phyloP scores from a whole-genome alignment of 2,329 filamentous ascomycete genomes.

The Paraconiothyrium sp. region DNA sequence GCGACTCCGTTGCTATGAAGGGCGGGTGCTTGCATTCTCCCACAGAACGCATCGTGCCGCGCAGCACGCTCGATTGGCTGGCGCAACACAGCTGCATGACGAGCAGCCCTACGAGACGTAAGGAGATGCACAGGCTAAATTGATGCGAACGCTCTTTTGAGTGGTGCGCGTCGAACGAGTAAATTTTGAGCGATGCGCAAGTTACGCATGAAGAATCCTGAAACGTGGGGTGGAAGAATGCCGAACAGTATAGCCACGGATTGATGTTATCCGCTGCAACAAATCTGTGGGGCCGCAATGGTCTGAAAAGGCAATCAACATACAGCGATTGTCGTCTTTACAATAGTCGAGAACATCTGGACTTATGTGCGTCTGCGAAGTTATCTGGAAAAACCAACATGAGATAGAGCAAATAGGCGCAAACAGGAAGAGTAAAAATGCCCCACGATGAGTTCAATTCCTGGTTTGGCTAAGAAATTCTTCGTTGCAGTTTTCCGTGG shows the following conservation, averaged over 20 bases:
- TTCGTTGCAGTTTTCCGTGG: no score
- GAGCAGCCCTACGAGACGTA: background rate
- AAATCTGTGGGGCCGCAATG: background rate
- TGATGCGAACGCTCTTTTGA: background rate
- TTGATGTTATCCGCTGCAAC: background rate
- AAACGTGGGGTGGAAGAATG: conserved; percentile 23
- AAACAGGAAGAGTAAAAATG: no score
- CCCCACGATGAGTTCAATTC: no score
- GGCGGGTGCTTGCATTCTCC: background rate
- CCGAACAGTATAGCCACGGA: background rate
- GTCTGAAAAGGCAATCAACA: background rate
- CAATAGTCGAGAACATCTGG: no score
- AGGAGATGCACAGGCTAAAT: background rate
- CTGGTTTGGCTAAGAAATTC: no score
- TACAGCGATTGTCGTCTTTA: no score
- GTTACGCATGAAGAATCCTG: conserved; percentile 19
- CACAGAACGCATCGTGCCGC: background rate
- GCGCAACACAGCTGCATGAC: background rate
- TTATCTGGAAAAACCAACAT: no score
- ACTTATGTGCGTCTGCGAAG: no score
- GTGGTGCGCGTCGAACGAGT: background rate
- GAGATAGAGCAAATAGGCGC: no score
- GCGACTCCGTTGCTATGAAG: background rate
- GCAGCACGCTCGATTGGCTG: background rate
- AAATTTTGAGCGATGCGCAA: conserved; percentile 7